Conservation (phyloP, 164 flowering plant genomes). For the Piper longum region DNA sequence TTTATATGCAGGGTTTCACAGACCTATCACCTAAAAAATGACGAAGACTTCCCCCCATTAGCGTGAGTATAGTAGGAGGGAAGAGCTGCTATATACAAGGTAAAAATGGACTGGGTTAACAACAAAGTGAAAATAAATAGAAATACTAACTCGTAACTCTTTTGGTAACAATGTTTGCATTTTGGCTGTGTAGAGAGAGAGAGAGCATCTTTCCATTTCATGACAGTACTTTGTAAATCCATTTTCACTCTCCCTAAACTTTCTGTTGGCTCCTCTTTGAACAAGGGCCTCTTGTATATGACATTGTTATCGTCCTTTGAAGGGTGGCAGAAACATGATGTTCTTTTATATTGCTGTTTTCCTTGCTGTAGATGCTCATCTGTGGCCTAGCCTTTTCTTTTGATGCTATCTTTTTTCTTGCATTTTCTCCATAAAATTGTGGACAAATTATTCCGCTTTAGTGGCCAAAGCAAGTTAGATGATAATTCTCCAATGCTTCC, state of each 20-base stretch:
- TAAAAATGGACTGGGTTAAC: not conserved
- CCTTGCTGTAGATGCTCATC: too few relatives aligned
- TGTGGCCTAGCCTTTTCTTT: not conserved
- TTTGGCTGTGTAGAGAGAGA: not conserved
- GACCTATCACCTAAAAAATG: too few relatives aligned
- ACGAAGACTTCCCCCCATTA: too few relatives aligned
- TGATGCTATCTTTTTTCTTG: too few relatives aligned
- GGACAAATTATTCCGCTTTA: too few relatives aligned
- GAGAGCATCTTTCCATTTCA: not conserved
- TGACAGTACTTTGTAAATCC: not conserved
- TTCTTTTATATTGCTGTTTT: too few relatives aligned
- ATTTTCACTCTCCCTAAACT: not conserved
- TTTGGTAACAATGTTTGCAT: not conserved
- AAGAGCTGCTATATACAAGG: not conserved
- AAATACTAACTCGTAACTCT: conserved; percentile 11
- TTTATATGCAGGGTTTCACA: too few relatives aligned
- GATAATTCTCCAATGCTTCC: too few relatives aligned
- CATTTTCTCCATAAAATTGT: too few relatives aligned
- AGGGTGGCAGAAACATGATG: not conserved
- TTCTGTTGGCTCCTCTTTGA: not conserved
- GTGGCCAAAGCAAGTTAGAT: too few relatives aligned
- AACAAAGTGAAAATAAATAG: conserved; percentile 2
- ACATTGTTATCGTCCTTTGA: not conserved
- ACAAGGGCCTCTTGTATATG: not conserved
- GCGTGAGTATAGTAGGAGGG: not conserved